phyloP scores from a whole-genome alignment of 176 grass and related monocot species.

The Rhynchospora breviuscula region DNA sequence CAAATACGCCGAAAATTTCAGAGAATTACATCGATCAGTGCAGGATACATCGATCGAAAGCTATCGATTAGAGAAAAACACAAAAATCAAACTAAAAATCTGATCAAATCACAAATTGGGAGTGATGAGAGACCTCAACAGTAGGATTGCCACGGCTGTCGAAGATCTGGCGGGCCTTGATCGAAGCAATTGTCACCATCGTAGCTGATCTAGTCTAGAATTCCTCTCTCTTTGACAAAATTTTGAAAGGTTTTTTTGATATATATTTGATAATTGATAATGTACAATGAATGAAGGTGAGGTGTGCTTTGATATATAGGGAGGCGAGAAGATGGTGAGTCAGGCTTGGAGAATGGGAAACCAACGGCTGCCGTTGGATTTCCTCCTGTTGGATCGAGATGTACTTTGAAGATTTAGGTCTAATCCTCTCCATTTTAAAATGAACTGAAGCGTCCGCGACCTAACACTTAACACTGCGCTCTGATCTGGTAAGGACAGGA shows the following conservation, averaged over 20 bases:
- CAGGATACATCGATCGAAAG: background rate
- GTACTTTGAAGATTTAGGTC: background rate
- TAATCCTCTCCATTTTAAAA: background rate
- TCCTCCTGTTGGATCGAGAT: background rate
- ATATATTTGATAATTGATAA: background rate
- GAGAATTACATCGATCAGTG: background rate
- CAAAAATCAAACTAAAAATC: background rate
- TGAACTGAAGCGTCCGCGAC: background rate
- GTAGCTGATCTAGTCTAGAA: background rate
- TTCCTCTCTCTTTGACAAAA: background rate
- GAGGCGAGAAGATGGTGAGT: background rate
- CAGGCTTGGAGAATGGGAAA: slow-evolving; percentile 25
- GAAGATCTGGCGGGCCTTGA: slow-evolving; percentile 92
- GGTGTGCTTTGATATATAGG: slow-evolving; percentile 1
- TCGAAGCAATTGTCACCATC: slow-evolving; percentile 47
- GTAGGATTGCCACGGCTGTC: slow-evolving; percentile 78
- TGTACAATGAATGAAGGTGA: background rate
- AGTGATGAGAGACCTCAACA: slow-evolving; percentile 29
- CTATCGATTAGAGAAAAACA: slow-evolving; percentile 9
- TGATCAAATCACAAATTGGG: background rate
- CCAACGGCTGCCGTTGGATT: slow-evolving; percentile 42
- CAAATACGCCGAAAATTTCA: background rate
- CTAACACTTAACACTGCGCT: background rate
- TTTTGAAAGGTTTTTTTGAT: background rate
- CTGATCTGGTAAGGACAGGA: background rate